Percentiles rank a stretch among this genome's conserved stretches.
phyloP scores from a whole-genome alignment of 257 asterid genomes.

The Solanum pennellii region DNA sequence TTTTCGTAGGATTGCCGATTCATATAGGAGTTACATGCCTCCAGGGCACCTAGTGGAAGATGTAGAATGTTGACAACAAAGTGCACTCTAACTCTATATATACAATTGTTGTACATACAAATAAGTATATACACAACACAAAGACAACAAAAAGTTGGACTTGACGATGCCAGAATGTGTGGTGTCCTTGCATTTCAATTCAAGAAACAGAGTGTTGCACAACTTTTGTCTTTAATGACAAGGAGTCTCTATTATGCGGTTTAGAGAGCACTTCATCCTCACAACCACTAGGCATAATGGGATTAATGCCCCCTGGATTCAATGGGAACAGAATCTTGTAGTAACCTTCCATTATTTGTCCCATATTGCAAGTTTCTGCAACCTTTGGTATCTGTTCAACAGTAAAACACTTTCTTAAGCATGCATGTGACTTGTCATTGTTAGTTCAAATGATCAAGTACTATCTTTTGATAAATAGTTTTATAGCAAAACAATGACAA shows the following conservation, averaged over 20 bases:
- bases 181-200: not conserved
- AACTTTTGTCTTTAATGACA: conserved; percentile 8
- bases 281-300: conserved; percentile 46
- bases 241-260: conserved; percentile 48
- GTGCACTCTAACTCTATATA: not conserved
- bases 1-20: not conserved
- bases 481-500: not conserved
- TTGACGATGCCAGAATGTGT: not conserved
- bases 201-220: conserved; percentile 11
- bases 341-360: conserved; percentile 78
- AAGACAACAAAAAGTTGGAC: not conserved
- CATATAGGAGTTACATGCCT: not conserved
- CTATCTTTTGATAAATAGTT: not conserved
- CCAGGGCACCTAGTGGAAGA: not conserved
- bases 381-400: conserved; percentile 72
- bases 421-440: not conserved
- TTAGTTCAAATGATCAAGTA: not conserved
- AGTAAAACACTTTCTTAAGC: not conserved
- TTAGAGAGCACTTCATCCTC: conserved; percentile 32
- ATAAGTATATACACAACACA: not conserved
- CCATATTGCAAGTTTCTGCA: conserved; percentile 78
- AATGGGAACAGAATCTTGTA: conserved; percentile 77
- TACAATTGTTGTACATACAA: not conserved
- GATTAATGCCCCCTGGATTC: conserved; percentile 74
- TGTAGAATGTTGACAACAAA: not conserved